phyloP scores from a whole-genome alignment of 2,329 filamentous ascomycete genomes.

The Purpureocillium lavendulum region DNA sequence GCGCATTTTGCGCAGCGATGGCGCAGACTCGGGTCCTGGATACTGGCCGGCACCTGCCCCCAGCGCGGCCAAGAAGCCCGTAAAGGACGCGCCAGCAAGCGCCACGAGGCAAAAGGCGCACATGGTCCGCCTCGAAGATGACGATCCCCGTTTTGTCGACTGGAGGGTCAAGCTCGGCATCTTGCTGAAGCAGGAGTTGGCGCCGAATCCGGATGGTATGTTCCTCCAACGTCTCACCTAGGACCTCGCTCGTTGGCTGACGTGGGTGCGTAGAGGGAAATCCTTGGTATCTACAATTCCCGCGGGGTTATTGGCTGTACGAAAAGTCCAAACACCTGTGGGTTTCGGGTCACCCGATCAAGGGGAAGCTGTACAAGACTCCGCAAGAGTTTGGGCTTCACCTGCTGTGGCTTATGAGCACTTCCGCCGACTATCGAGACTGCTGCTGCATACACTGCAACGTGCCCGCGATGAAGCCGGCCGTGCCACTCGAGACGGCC shows the following conservation, averaged over 20 bases:
- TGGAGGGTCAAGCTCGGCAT: constrained; percentile 38
- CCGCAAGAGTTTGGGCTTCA: constrained; percentile 46
- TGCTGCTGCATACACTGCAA: constrained; percentile 45
- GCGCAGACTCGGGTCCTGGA: constrained; percentile 33
- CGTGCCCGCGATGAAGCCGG: constrained; percentile 17
- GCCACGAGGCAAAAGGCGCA: constrained; percentile 32
- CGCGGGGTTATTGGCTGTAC: constrained; percentile 37
- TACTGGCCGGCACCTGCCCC: constrained; percentile 30
- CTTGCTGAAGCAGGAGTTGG: constrained; percentile 35
- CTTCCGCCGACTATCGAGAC: constrained; percentile 36
- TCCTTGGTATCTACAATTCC: constrained; percentile 35
- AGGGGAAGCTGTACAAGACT: constrained; percentile 40
- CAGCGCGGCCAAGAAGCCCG: constrained; percentile 24
- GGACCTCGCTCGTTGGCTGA: constrained; percentile 1
- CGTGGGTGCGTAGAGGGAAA: constrained; percentile 26
- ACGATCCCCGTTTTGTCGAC: constrained; percentile 34
- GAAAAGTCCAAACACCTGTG: constrained; percentile 40
- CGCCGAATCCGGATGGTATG: constrained; percentile 30
- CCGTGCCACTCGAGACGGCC: constrained; percentile 1
- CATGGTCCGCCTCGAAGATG: constrained; percentile 32
- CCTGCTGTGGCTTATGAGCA: constrained; percentile 41
- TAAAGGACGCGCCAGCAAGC: constrained; percentile 19
- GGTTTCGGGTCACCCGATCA: constrained; percentile 40
- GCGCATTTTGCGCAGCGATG: constrained; percentile 35
- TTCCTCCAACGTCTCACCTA: constrained; percentile 1